phyloP scores from a whole-genome alignment of 805 yeast species.

The Diddensiella transvaalensis region DNA sequence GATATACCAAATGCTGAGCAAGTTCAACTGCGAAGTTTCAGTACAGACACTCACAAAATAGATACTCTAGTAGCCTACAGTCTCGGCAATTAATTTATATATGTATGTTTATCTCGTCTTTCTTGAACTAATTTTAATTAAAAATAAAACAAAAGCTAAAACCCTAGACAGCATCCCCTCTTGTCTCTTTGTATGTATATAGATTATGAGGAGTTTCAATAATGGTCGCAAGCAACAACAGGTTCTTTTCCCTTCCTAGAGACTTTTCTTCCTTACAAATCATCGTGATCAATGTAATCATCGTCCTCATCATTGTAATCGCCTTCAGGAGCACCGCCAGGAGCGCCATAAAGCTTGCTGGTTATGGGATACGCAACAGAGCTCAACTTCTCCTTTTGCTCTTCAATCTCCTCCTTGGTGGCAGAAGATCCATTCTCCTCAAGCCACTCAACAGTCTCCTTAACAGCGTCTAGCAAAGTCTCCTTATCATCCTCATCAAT shows the following conservation, averaged over 20 bases:
- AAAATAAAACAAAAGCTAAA: no score
- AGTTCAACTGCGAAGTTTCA: conserved; percentile 66
- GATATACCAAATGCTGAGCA: conserved; percentile 57
- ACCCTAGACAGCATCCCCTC: no score
- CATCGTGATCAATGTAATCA: conserved; percentile 66
- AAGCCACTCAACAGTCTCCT: conserved; percentile 82
- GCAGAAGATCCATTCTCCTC: conserved; percentile 86
- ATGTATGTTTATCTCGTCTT: background rate
- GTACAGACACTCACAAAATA: conserved; percentile 64
- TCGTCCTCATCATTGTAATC: conserved; percentile 51
- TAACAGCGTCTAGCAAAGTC: conserved; percentile 78
- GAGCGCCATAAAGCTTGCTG: conserved; percentile 71
- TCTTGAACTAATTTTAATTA: background rate
- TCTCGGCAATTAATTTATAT: conserved; percentile 26
- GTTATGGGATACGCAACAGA: conserved; percentile 89
- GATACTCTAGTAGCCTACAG: conserved; percentile 69
- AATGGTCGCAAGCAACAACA: background rate
- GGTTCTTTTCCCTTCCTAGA: background rate
- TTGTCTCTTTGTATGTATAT: no score
- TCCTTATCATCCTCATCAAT: conserved; percentile 89
- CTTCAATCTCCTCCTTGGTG: conserved; percentile 87
- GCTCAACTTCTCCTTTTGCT: conserved; percentile 78
- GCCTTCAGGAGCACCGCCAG: conserved; percentile 43
- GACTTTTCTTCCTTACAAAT: conserved; percentile 31
- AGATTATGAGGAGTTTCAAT: no score